These are phyloP conservation scores for Collariella sp. DNA, from an alignment of 495 filamentous ascomycete genomes.

Conservation along the genomic window DNA sequence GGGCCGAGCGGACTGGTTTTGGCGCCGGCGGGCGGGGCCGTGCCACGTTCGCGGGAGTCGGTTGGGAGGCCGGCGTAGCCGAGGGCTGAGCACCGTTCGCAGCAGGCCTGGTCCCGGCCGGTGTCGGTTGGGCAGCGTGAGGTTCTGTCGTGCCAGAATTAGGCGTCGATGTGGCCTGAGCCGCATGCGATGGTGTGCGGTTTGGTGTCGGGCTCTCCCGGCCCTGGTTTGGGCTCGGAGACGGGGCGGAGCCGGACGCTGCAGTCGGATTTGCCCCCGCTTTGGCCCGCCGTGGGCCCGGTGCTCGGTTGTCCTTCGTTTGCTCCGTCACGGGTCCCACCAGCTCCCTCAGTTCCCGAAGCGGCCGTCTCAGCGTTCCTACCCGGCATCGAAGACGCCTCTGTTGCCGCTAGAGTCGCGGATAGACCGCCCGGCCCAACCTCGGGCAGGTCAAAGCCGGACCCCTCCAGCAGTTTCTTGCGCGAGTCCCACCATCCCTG, in stretches of 20 bases:
- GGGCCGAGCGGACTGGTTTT: background rate
- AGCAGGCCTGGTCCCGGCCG: background rate
- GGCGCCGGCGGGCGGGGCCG: background rate
- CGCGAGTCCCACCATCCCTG: conserved; percentile 25
- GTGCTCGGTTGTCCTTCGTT: background rate
- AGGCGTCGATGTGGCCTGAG: background rate
- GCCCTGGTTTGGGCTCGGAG: background rate
- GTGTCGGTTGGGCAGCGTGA: background rate
- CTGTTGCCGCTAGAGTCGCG: background rate
- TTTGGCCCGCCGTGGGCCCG: background rate
- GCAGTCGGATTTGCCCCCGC: background rate
- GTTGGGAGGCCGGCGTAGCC: background rate
- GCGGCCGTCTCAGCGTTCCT: background rate
- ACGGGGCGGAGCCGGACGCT: background rate
- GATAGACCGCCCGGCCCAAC: background rate
- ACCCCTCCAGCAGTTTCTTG: conserved; percentile 21
- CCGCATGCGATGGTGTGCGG: background rate
- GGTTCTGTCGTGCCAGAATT: background rate
- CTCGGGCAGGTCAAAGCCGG: conserved; percentile 17
- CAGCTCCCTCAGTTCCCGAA: background rate
- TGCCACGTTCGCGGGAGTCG: background rate
- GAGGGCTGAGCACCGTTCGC: background rate
- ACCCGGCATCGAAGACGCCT: background rate
- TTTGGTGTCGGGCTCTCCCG: background rate
- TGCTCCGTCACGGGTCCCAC: background rate